Evolutionary conservation across 106 monocot genomes (phyloP).

Genomic region (Ottelia alismoides): DNA sequence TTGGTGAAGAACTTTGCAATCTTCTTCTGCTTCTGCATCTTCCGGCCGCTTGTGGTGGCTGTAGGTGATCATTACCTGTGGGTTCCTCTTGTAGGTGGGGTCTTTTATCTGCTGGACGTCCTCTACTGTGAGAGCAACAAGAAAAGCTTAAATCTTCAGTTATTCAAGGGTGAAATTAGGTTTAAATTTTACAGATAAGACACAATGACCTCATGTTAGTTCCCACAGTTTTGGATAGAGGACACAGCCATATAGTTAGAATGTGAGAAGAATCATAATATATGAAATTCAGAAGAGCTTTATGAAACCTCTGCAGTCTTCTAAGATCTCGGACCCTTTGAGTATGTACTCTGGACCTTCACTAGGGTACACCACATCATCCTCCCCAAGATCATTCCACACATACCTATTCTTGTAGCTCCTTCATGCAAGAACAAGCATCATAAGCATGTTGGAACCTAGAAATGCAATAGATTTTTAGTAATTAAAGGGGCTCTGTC

Average conservation of each 20-base stretch:
- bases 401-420: slow-evolving; percentile 90
- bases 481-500: no score
- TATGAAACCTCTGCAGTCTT: slow-evolving; percentile 18
- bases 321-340: slow-evolving; percentile 83
- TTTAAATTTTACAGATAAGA: no score
- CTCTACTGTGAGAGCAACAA: slow-evolving; percentile 13
- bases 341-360: slow-evolving; percentile 85
- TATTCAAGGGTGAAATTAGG: no score
- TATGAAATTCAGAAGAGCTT: not conserved
- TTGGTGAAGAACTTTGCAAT: slow-evolving; percentile 1
- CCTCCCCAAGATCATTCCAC: slow-evolving; percentile 84
- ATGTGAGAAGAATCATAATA: not conserved
- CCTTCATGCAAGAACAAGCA: no score
- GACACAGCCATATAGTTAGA: not conserved
- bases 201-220: no score
- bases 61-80: slow-evolving; percentile 1
- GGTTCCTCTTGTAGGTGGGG: not conserved
- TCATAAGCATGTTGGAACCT: no score
- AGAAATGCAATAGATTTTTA: no score
- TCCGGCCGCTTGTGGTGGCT: slow-evolving; percentile 6
- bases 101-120: slow-evolving; percentile 25
- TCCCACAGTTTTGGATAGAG: no score
- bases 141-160: no score
- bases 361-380: slow-evolving; percentile 67
- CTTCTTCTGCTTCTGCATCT: slow-evolving; percentile 20